A percentile compares a stretch with the other conserved stretches of the same genome.
phyloP scores from a whole-genome alignment of 2,329 filamentous ascomycete genomes.

The Phoma sp. region DNA sequence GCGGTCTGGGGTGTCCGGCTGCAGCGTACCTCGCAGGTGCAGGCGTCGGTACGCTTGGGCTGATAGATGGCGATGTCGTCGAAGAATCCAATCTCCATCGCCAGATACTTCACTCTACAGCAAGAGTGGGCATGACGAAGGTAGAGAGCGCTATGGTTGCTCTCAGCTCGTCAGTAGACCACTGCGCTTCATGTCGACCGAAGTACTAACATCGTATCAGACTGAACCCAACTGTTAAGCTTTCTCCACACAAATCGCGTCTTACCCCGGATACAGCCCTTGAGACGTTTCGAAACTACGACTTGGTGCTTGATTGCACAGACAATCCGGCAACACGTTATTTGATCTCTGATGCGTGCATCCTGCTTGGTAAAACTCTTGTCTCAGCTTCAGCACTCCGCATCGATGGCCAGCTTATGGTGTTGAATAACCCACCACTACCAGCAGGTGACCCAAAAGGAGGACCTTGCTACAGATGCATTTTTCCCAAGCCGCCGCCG shows the following conservation, averaged over 20 bases:
- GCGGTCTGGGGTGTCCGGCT: constrained; percentile 89
- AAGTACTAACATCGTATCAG: constrained; percentile 48
- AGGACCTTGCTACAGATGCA: constrained; percentile 90
- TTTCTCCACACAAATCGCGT: constrained; percentile 66
- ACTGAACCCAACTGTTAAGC: constrained; percentile 74
- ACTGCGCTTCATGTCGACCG: no score
- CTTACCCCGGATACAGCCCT: constrained; percentile 73
- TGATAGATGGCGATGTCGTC: constrained; percentile 87
- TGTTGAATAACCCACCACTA: constrained; percentile 80
- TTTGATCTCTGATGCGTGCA: constrained; percentile 87
- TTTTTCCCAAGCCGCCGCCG: constrained; percentile 88
- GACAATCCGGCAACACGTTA: constrained; percentile 93
- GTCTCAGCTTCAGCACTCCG: constrained; percentile 89
- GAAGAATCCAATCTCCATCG: constrained; percentile 92
- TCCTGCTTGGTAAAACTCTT: constrained; percentile 77
- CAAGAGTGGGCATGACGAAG: constrained; percentile 75
- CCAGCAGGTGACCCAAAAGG: constrained; percentile 63
- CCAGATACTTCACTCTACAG: constrained; percentile 80
- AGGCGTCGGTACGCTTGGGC: constrained; percentile 80
- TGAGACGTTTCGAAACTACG: constrained; percentile 71
- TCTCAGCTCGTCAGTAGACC: constrained; percentile 51
- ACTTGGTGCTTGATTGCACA: constrained; percentile 91
- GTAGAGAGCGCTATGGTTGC: constrained; percentile 70
- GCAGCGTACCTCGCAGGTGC: constrained; percentile 91
- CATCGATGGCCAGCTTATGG: constrained; percentile 86